phyloP scores from a whole-genome alignment of 768 basidiomycete genomes.

The Terana coerulea region DNA sequence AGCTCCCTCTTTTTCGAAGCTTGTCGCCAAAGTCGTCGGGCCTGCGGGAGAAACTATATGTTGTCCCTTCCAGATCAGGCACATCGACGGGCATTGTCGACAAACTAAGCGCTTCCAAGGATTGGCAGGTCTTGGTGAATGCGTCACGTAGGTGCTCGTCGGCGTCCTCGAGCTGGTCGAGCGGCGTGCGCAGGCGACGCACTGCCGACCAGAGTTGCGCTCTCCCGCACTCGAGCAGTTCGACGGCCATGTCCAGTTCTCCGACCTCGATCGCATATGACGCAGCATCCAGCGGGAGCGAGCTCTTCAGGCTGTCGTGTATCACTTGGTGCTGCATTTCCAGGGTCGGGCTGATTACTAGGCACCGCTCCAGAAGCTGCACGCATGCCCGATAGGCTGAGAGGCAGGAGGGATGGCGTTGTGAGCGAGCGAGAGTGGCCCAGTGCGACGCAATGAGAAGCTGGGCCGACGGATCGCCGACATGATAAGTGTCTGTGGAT shows the following conservation, averaged over 20 bases:
- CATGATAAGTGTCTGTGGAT: no score
- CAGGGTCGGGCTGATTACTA: not conserved
- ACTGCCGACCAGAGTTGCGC: not conserved
- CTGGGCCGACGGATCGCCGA: no score
- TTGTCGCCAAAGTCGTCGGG: not conserved
- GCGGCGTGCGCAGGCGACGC: not conserved
- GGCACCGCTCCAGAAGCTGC: not conserved
- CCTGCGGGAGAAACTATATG: not conserved
- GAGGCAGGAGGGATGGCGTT: not conserved
- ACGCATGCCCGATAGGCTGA: not conserved
- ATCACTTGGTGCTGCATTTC: not conserved
- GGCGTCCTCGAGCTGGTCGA: conserved; percentile 5
- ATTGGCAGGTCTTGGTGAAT: not conserved
- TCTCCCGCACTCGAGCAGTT: not conserved
- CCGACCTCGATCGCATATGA: not conserved
- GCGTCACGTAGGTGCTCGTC: conserved; percentile 28
- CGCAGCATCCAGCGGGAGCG: not conserved
- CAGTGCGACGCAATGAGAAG: not conserved
- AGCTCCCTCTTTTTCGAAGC: not conserved
- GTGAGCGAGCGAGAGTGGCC: not conserved
- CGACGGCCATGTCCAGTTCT: not conserved
- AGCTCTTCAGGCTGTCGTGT: not conserved
- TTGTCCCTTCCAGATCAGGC: no score
- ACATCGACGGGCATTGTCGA: not conserved
- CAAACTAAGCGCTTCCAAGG: not conserved